phyloP scores from a whole-genome alignment of 108 stramenopile genomes.

The Fragilariopsis cylindrus region DNA sequence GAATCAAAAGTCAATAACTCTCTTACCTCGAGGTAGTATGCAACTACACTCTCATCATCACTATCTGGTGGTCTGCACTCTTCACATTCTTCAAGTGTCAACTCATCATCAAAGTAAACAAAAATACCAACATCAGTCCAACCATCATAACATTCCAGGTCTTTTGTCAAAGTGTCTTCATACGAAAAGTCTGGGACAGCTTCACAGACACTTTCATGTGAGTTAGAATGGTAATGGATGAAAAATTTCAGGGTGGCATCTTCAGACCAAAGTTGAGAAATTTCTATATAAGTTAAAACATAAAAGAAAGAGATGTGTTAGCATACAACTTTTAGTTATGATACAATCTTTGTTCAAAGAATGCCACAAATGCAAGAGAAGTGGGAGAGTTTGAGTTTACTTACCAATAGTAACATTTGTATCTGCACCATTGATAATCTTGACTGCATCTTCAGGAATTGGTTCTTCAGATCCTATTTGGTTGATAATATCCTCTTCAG shows the following conservation, averaged over 20 bases:
- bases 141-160: slow-evolving; percentile 19
- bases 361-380: neutral
- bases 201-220: slow-evolving; percentile 12
- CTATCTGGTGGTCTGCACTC: slow-evolving; percentile 20
- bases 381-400: neutral
- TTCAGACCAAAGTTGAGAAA: slow-evolving; percentile 10
- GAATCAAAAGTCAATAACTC: neutral
- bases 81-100: slow-evolving; percentile 28
- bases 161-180: slow-evolving; percentile 4
- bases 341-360: too few species aligned
- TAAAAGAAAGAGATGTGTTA: too few species aligned
- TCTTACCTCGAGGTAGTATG: slow-evolving; percentile 24
- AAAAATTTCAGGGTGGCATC: slow-evolving; percentile 3
- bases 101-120: slow-evolving; percentile 15
- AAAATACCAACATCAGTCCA: slow-evolving; percentile 26
- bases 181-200: neutral
- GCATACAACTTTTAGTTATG: too few species aligned
- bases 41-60: slow-evolving; percentile 13
- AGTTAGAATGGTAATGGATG: slow-evolving; percentile 19
- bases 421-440: neutral
- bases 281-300: slow-evolving; percentile 1
- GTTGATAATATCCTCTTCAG: slow-evolving; percentile 10
- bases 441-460: slow-evolving; percentile 23
- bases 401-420: neutral
- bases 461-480: neutral